Evolutionary conservation across 2,329 filamentous ascomycete species (phyloP), one percentile per base, ranked within the genome.

Genomic region (Venturiaceae sp.): DNA sequence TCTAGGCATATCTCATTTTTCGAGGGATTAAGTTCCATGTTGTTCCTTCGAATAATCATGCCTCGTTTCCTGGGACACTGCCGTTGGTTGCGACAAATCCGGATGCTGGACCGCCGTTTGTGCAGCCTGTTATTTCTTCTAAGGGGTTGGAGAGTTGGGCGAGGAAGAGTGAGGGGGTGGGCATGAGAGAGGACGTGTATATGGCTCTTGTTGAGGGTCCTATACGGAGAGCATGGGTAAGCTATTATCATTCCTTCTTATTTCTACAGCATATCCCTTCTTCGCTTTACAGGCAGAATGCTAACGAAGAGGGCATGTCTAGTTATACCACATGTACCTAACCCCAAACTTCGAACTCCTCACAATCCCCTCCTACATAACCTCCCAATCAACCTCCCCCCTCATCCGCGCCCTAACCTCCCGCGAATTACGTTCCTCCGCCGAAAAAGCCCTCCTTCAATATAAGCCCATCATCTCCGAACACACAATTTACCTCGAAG

Each of bases 171-270:
- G 70, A 72, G 60, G 65, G 63, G 1, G 62, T 67, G 5, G 69
- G 78, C 44, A 66, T 71, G 3, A 75, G 77, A 54, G 78, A 78
- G 1, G 75, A 82, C 62, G 77, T 78, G 0, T 67, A 79, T 0
- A 71, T 80, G 60, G 83, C 90, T 50, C 80, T 97, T 14, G 74
- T 96, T 19, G 87, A 92, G 63, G 80, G 85, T 65, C 79, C 81
- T 60, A 82, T 99, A 77, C 86, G 92, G 62, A 86, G 86, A 71
- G 92, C 92, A 60, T 97, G 91, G 90, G 87, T 90, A 75, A 28
- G 76, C 72, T 39, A 21, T 19, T 37, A 19, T 50, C 26, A 50
- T 61, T 37, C 61, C 54, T 37, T 39, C 19, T 14, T 30, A 53
- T 36, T 28, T 59, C 57, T 44, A 36, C 16, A 21, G 19, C n/a